Evolutionary conservation across 1,284 basidiomycete species (phyloP).

Genomic region (Ceratobasidium papillatum): DNA sequence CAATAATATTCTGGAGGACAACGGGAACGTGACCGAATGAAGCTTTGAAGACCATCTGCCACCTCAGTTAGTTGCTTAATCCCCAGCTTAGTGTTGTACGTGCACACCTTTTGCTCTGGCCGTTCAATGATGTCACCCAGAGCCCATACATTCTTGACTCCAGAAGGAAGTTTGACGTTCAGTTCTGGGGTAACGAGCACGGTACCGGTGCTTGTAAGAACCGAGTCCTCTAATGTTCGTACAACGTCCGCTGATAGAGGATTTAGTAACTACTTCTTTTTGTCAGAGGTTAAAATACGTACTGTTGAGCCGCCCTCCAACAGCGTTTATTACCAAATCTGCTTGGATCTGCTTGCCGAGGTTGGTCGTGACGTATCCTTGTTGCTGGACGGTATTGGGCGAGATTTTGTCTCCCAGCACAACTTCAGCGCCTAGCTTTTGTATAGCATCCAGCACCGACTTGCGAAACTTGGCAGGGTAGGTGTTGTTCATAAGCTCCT

Average conservation of each 20-base stretch:
- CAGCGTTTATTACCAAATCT: slow-evolving; percentile 61
- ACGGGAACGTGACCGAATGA: slow-evolving; percentile 18
- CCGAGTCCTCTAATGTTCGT: slow-evolving; percentile 8
- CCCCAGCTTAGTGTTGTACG: neutral
- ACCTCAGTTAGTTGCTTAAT: neutral
- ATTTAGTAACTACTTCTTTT: neutral
- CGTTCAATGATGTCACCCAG: slow-evolving; percentile 45
- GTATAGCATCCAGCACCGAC: slow-evolving; percentile 56
- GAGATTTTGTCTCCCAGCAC: slow-evolving; percentile 67
- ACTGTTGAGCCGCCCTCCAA: slow-evolving; percentile 21
- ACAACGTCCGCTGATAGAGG: neutral
- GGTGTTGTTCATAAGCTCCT: slow-evolving; percentile 62
- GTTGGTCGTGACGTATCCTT: slow-evolving; percentile 57
- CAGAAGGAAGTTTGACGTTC: slow-evolving; percentile 39
- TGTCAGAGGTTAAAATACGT: neutral
- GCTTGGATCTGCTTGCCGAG: slow-evolving; percentile 63
- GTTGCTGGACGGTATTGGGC: slow-evolving; percentile 43
- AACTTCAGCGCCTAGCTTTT: slow-evolving; percentile 59
- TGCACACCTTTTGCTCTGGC: slow-evolving; percentile 41
- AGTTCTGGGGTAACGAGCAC: slow-evolving; percentile 42
- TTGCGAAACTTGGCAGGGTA: slow-evolving; percentile 67
- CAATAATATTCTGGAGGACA: slow-evolving; percentile 39
- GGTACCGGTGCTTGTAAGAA: slow-evolving; percentile 8
- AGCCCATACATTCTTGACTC: slow-evolving; percentile 42
- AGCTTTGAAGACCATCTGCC: slow-evolving; percentile 39